Percentiles rank a stretch among this genome's conserved stretches.
Evolutionary conservation across 2,329 filamentous ascomycete genomes (phyloP).

Genomic region (Thielaviopsis euricoi): DNA sequence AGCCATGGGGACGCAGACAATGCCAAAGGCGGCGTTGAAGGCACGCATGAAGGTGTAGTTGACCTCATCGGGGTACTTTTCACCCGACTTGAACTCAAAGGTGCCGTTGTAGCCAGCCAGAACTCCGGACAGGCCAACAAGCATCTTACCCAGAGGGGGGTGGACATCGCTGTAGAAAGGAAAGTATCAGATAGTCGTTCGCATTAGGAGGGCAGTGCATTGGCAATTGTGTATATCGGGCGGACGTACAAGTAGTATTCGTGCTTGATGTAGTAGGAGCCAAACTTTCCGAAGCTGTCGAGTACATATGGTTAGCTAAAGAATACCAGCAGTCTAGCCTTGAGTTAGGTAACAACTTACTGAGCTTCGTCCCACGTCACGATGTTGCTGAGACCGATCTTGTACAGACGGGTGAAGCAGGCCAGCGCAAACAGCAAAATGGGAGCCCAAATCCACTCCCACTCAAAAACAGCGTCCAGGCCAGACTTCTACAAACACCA

Average conservation of each 20-base stretch:
- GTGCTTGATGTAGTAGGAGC: conserved; percentile 95
- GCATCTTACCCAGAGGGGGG: conserved; percentile 93
- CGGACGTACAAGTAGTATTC: conserved; percentile 72
- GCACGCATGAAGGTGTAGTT: conserved; percentile 98
- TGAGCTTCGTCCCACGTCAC: conserved; percentile 54
- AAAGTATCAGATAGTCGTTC: not conserved
- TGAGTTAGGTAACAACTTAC: conserved; percentile 24
- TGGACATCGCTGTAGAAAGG: conserved; percentile 38
- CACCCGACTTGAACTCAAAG: conserved; percentile 98
- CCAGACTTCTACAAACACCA: conserved; percentile 31
- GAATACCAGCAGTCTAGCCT: not conserved
- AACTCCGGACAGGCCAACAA: conserved; percentile 90
- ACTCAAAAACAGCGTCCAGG: conserved; percentile 44
- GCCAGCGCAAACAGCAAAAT: conserved; percentile 44
- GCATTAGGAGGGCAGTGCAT: not conserved
- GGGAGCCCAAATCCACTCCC: conserved; percentile 45
- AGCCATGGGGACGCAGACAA: conserved; percentile 78
- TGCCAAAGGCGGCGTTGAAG: conserved; percentile 92
- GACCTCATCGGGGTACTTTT: conserved; percentile 81
- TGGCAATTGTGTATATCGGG: not conserved
- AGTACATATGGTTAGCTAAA: not conserved
- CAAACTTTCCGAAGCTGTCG: conserved; percentile 84
- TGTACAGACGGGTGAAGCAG: conserved; percentile 51
- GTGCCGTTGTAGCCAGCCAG: conserved; percentile 96
- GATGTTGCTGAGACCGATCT: conserved; percentile 51